Evolutionary conservation across 1,284 basidiomycete genomes (phyloP), one percentile per base, ranked within the genome.

Genomic region (Pascua guehoae): DNA sequence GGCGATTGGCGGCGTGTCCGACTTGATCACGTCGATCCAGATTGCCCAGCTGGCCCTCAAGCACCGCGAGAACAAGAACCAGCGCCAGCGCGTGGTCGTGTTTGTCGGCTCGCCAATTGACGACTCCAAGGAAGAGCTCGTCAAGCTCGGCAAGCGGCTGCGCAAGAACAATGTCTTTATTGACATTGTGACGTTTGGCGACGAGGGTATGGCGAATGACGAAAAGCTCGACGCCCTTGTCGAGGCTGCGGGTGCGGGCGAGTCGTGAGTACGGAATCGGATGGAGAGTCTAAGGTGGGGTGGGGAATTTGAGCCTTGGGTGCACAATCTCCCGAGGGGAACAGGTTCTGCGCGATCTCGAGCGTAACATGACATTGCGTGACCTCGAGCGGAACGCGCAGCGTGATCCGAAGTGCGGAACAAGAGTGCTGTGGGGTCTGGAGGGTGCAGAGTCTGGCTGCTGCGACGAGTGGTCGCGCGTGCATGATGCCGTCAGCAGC

Each of bases 151-250:
- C 18, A 97, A 32, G 82, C 95, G 92, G 77, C 82, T 99, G 66
- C 96, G 97, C 82, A 99, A 99, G 87, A 98, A 98, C 78, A 98
- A 98, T 69, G 92, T 99, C 43, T 89, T 93, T 0, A 84, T 98
- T 12, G 95, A 99, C 77, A 82, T 98, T 57, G 81, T 98, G 42
- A 86, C 84, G 15, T 98, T 84, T 68, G 82, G 82, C 8, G 77
- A 80, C 16, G 77, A 77, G 54, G 73, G 74, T 7, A 70, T 73
- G 67, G 71, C 66, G 49, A 72, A 73, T 46, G 77, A 79, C 60
- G 73, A 72, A 41, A 72, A 76, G 62, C 54, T 79, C 54, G 56
- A 57, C 16, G 73, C 67, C 36, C 70, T 79, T 55, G 67, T 79
- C n/a, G 75, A 79, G 52, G 73, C 72, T 53, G 75, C 73, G 4